Percentiles rank a stretch among this genome's conserved stretches.
Conservation (phyloP, 2,329 filamentous ascomycete genomes). For the Cladosporium sp. region DNA sequence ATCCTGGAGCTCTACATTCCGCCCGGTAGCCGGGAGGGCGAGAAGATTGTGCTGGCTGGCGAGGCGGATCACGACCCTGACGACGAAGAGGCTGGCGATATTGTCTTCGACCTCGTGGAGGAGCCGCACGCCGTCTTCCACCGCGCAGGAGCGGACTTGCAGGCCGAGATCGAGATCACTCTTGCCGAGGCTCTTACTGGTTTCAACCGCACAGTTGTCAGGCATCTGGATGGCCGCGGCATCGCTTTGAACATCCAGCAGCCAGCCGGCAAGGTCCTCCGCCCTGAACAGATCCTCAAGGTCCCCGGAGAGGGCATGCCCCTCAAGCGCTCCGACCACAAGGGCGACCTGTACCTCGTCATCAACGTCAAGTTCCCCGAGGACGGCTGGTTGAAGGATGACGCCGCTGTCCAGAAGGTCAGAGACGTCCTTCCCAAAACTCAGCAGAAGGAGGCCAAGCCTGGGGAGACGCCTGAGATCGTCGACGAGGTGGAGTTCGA, state of each 20-base stretch:
- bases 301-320: conserved; percentile 92
- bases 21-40: conserved; percentile 69
- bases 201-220: conserved; percentile 84
- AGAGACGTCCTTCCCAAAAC: conserved; percentile 64
- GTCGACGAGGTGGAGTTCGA: conserved; percentile 86
- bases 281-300: conserved; percentile 79
- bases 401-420: conserved; percentile 64
- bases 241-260: conserved; percentile 73
- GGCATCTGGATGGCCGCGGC: conserved; percentile 87
- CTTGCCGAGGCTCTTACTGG: conserved; percentile 79
- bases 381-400: conserved; percentile 68
- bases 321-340: conserved; percentile 72
- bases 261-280: conserved; percentile 65
- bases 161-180: conserved; percentile 72
- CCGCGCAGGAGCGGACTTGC: conserved; percentile 76
- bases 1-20: conserved; percentile 95
- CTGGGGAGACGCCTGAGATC: conserved; percentile 57
- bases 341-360: conserved; percentile 80
- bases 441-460: conserved; percentile 35
- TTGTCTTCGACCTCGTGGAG: conserved; percentile 83
- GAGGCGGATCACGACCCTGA: conserved; percentile 91
- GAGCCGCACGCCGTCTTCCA: conserved; percentile 75
- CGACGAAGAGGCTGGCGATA: conserved; percentile 83
- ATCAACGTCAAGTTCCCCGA: conserved; percentile 86
- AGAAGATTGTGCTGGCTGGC: conserved; percentile 82